A percentile compares a stretch with the other conserved stretches of the same genome.
Conservation (phyloP, 306 rosid genomes). For the Acacia acuminata region DNA sequence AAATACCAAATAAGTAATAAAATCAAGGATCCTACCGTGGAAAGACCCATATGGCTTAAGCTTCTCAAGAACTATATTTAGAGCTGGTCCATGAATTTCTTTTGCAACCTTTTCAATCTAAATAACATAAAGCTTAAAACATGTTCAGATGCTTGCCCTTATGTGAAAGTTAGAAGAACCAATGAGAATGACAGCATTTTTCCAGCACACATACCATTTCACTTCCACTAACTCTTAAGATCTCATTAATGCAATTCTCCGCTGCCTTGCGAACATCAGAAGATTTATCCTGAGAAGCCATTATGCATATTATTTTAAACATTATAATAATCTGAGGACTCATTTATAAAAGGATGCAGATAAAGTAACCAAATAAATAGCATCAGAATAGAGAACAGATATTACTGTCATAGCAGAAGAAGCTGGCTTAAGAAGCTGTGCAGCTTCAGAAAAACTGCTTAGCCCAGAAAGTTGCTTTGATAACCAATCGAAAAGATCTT, state of each 20-base stretch:
- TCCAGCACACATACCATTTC: conserved; percentile 59
- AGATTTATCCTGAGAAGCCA: conserved; percentile 80
- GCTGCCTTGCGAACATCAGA: conserved; percentile 99
- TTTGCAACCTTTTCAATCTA: conserved; percentile 78
- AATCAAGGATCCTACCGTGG: conserved; percentile 59
- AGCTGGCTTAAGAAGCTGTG: conserved; percentile 86
- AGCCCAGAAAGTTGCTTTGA: conserved; percentile 81
- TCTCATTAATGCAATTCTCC: conserved; percentile 82
- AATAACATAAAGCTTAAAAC: conserved; percentile 22
- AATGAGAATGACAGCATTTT: background rate
- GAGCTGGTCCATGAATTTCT: conserved; percentile 88
- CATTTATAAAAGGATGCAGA: background rate
- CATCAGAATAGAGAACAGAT: conserved; percentile 17
- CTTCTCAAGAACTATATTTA: conserved; percentile 74
- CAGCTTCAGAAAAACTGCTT: conserved; percentile 81
- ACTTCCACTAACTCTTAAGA: conserved; percentile 82
- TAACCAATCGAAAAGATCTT: conserved; percentile 97
- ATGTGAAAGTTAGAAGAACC: conserved; percentile 24
- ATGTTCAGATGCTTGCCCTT: conserved; percentile 21
- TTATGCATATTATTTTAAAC: conserved; percentile 25
- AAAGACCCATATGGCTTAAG: conserved; percentile 60
- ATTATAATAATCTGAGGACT: conserved; percentile 3
- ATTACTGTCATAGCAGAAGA: conserved; percentile 86
- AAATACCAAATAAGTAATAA: conserved; percentile 11
- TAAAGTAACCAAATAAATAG: background rate